phyloP scores from a whole-genome alignment of 2,329 filamentous ascomycete genomes.

The Fusarium temperatum region DNA sequence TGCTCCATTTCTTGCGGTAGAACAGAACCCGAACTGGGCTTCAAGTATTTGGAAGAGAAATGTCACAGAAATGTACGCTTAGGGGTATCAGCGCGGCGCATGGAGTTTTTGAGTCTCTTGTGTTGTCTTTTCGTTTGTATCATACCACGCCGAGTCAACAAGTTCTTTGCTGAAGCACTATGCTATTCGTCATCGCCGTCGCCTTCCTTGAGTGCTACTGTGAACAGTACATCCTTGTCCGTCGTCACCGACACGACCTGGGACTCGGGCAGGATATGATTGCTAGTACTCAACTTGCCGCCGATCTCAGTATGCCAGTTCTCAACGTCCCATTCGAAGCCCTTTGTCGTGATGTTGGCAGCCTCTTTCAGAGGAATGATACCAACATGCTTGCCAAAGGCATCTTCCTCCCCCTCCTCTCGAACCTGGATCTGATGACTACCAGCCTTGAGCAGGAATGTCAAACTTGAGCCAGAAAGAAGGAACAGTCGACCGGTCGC shows the following conservation, averaged over 20 bases:
- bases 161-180: neutral
- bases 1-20: conserved; percentile 80
- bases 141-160: conserved; percentile 18
- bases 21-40: neutral
- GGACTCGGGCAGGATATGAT: conserved; percentile 71
- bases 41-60: neutral
- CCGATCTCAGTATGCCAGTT: conserved; percentile 83
- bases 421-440: conserved; percentile 74
- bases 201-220: conserved; percentile 67
- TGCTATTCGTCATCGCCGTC: conserved; percentile 48
- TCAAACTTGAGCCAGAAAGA: conserved; percentile 81
- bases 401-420: conserved; percentile 53
- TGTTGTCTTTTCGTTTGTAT: conserved; percentile 23
- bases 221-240: conserved; percentile 75
- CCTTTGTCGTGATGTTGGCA: conserved; percentile 79
- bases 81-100: conserved; percentile 43
- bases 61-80: conserved; percentile 19
- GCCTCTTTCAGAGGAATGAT: conserved; percentile 86
- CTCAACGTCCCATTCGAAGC: conserved; percentile 90
- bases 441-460: conserved; percentile 79
- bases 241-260: conserved; percentile 71
- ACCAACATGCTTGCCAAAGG: conserved; percentile 82
- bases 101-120: conserved; percentile 35
- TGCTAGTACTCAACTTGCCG: conserved; percentile 80
- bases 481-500: conserved; percentile 74